Evolutionary conservation across 2,329 filamentous ascomycete genomes (phyloP), one percentile per base, ranked within the genome.

Genomic region (Trichophaea hybrida): DNA sequence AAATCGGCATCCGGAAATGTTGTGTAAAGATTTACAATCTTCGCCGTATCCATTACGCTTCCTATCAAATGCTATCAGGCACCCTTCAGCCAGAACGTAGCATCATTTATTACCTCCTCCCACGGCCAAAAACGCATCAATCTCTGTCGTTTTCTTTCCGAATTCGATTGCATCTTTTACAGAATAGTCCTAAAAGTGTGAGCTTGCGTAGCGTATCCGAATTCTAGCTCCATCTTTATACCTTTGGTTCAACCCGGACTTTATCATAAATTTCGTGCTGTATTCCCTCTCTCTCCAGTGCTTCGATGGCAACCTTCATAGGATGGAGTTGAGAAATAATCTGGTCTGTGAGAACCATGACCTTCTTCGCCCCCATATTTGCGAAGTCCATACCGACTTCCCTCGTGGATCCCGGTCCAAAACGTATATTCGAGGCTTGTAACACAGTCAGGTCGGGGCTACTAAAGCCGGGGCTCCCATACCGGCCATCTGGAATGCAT

Each of bases 351-450:
- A 98, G 89, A 4, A 98, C 87, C 71, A 88, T 87, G 60, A 98
- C 91, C 49, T 83, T 83, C 75, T 88, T 86, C 5, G 85, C 83
- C 12, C 86, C 86, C 77, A 98, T 79, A 71, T 98, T 97, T 74
- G 83, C 85, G 67, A 97, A 84, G 73, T 98, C 93, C 93, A 97
- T 97, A 65, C 93, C 93, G 17, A 98, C 89, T 73, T 98, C 93
- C 72, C 88, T 88, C 31, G 93, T 98, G 59, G 85, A 86, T 5
- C 93, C 93, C 0, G 88, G 88, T 0, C 93, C 93, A 69, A 97
- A 98, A 10, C 93, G 83, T 69, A 98, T 96, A 33, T 85, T 88
- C 1, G 88, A 94, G 1, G 93, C 37, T 55, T 12, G 17, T n/a
- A 31, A 24, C 3, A 24, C 24, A 24, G 24, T 24, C 24, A 24